phyloP scores from a whole-genome alignment of 768 basidiomycete species.

The Suillus brevipes region DNA sequence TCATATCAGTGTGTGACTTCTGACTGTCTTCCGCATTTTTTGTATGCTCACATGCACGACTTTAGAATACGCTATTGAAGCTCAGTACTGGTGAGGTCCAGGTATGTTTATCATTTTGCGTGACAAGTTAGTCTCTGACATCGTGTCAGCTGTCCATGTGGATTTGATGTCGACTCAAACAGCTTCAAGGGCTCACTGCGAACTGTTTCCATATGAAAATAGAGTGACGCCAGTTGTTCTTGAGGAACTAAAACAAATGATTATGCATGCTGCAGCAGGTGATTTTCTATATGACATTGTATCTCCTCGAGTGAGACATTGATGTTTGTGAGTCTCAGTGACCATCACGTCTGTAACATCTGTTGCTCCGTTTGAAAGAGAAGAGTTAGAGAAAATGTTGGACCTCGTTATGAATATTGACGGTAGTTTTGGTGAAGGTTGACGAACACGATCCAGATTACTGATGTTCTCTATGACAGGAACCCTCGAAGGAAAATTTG shows the following conservation, averaged over 20 bases:
- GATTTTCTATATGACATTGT: slow-evolving; percentile 18
- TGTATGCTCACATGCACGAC: background rate
- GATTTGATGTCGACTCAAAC: background rate
- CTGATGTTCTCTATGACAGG: background rate
- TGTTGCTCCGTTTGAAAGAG: slow-evolving; percentile 36
- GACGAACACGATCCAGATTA: background rate
- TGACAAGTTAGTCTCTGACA: background rate
- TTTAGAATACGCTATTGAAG: slow-evolving; percentile 22
- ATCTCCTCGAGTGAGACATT: slow-evolving; percentile 3
- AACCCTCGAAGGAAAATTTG: background rate
- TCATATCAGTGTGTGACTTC: slow-evolving; percentile 40
- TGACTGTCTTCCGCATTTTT: background rate
- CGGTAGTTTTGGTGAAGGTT: slow-evolving; percentile 24
- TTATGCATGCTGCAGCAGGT: slow-evolving; percentile 16
- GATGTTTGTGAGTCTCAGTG: slow-evolving; percentile 28
- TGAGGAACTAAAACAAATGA: background rate
- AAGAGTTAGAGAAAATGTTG: slow-evolving; percentile 39
- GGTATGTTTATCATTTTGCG: background rate
- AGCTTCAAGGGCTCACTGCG: slow-evolving; percentile 7
- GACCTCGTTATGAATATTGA: slow-evolving; percentile 30
- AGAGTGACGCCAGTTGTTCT: background rate
- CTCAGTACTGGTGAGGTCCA: slow-evolving; percentile 22
- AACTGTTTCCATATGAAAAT: slow-evolving; percentile 1
- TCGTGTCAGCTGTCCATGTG: background rate
- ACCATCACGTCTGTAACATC: slow-evolving; percentile 38